Percentiles rank a stretch among this genome's conserved stretches.
These are phyloP conservation scores for Roridomyces roridus DNA, from an alignment of 768 basidiomycete species.

Conservation along the genomic window DNA sequence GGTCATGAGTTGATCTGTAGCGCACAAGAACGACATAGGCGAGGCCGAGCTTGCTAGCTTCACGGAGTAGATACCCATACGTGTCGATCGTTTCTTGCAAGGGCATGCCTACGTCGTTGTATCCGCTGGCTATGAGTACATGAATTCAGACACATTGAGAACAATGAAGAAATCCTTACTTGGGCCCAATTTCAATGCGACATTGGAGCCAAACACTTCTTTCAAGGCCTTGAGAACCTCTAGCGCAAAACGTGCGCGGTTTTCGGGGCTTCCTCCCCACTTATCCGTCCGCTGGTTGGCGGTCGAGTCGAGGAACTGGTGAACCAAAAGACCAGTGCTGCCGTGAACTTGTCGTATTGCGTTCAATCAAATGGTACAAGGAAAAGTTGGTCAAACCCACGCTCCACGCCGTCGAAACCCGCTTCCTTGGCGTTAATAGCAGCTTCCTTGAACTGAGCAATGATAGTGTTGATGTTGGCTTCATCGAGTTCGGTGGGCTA, in stretches of 20 bases:
- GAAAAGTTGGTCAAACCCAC: not conserved
- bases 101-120: constrained; percentile 20
- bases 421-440: constrained; percentile 38
- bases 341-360: constrained; percentile 24
- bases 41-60: constrained; percentile 19
- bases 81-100: constrained; percentile 26
- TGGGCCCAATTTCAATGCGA: constrained; percentile 38
- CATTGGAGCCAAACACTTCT: constrained; percentile 37
- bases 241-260: constrained; percentile 43
- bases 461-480: constrained; percentile 30
- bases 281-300: not conserved
- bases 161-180: constrained; percentile 29
- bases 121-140: not conserved
- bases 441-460: constrained; percentile 37
- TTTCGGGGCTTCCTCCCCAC: constrained; percentile 34
- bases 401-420: constrained; percentile 17
- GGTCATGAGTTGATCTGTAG: constrained; percentile 30
- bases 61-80: constrained; percentile 24
- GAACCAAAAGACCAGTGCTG: constrained; percentile 27
- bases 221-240: constrained; percentile 36
- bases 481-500: constrained; percentile 37
- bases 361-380: not conserved
- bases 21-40: constrained; percentile 39
- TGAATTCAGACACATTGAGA: not conserved
- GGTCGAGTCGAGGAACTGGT: constrained; percentile 1